Percentiles rank a stretch among this genome's conserved stretches.
phyloP scores from a whole-genome alignment of 2,329 filamentous ascomycete genomes.

The Sarocladium brachiariae region DNA sequence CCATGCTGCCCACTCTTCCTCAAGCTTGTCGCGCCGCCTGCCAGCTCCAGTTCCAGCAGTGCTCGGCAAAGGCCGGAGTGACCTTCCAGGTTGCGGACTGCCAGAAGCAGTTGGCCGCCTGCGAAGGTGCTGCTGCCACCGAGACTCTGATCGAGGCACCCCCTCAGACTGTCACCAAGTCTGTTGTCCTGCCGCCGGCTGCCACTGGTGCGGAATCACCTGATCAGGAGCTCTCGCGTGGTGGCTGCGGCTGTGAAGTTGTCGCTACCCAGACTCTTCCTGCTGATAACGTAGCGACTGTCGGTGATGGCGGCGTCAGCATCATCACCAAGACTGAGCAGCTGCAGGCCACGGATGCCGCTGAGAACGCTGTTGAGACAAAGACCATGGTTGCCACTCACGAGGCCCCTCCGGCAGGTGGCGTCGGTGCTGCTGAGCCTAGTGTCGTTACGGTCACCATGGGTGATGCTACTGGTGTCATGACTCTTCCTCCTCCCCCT shows the following conservation, averaged over 20 bases:
- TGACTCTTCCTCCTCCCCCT: background rate
- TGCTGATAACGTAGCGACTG: background rate
- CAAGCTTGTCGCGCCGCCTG: slow-evolving; percentile 5
- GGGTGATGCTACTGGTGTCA: background rate
- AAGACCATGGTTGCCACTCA: slow-evolving; percentile 8
- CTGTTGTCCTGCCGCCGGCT: slow-evolving; percentile 1
- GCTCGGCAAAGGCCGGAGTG: slow-evolving; percentile 1
- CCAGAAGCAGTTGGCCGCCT: slow-evolving; percentile 6
- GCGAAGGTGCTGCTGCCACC: background rate
- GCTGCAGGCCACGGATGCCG: background rate
- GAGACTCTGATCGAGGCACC: background rate
- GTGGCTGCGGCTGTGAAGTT: background rate
- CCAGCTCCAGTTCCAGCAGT: slow-evolving; percentile 7
- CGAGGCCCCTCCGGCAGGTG: background rate
- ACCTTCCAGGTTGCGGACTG: slow-evolving; percentile 6
- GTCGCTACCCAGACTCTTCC: slow-evolving; percentile 4
- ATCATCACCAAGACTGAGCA: slow-evolving; percentile 4
- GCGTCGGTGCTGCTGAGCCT: background rate
- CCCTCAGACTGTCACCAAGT: slow-evolving; percentile 5
- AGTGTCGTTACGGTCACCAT: slow-evolving; percentile 4
- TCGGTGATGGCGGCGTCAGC: slow-evolving; percentile 1
- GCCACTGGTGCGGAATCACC: background rate
- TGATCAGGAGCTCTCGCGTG: background rate
- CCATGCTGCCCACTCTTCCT: slow-evolving; percentile 1
- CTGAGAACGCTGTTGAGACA: background rate